phyloP scores from a whole-genome alignment of 2,329 filamentous ascomycete genomes.

The Aspergillus carbonarius region DNA sequence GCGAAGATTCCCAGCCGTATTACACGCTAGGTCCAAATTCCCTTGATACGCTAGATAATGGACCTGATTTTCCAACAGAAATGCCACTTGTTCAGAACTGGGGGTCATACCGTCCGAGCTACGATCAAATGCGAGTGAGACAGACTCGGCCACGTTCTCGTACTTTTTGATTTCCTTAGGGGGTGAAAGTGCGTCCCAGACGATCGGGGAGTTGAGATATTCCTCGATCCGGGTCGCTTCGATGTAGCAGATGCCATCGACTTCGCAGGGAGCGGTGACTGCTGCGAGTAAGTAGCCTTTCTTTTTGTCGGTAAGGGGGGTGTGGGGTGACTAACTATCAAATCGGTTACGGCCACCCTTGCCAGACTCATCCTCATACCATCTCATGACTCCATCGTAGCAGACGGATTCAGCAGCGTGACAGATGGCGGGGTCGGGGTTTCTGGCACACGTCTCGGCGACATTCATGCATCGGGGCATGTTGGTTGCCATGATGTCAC shows the following conservation, averaged over 20 bases:
- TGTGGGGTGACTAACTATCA: constrained; percentile 23
- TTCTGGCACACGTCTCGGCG: constrained; percentile 32
- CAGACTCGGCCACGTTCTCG: constrained; percentile 4
- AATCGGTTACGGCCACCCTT: constrained; percentile 25
- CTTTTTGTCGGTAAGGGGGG: background rate
- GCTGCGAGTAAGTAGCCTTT: background rate
- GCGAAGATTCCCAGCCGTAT: constrained; percentile 25
- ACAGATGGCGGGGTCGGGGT: constrained; percentile 22
- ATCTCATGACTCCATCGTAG: constrained; percentile 12
- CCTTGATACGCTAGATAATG: constrained; percentile 27
- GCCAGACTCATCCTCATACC: constrained; percentile 22
- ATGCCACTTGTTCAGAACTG: background rate
- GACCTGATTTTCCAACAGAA: constrained; percentile 14
- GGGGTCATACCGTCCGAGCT: constrained; percentile 16
- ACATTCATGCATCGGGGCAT: constrained; percentile 49
- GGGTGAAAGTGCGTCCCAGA: constrained; percentile 19
- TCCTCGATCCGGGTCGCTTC: constrained; percentile 14
- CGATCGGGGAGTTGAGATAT: constrained; percentile 21
- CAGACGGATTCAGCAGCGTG: constrained; percentile 17
- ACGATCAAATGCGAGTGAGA: constrained; percentile 14
- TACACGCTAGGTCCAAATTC: constrained; percentile 28
- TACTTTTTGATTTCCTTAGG: constrained; percentile 17
- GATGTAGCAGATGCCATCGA: constrained; percentile 24
- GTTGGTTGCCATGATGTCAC: constrained; percentile 47
- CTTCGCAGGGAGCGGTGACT: constrained; percentile 23